Percentiles rank a stretch among this genome's conserved stretches.
phyloP scores from a whole-genome alignment of 169 alveolate genomes.

The Babesia bigemina region DNA sequence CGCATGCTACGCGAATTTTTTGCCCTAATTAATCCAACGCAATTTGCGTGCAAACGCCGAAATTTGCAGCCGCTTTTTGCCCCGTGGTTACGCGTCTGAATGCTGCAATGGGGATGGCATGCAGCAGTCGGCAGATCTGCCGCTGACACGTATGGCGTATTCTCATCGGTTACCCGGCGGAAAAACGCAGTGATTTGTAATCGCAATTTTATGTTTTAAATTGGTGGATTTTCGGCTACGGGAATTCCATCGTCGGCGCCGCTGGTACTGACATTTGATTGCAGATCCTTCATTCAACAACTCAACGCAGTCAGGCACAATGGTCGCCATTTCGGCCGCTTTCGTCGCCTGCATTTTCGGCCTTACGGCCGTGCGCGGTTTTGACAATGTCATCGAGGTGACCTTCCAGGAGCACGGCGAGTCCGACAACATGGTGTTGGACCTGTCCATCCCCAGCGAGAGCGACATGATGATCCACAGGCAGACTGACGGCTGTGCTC shows the following conservation, averaged over 20 bases:
- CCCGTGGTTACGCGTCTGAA: too few species aligned
- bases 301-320: neutral
- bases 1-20: too few species aligned
- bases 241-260: neutral
- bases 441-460: constrained; percentile 5
- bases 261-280: neutral
- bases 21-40: too few species aligned
- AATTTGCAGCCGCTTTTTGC: too few species aligned
- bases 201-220: neutral
- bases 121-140: neutral
- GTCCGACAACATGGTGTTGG: neutral
- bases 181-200: too few species aligned
- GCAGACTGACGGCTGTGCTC: neutral
- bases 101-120: too few species aligned
- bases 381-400: neutral
- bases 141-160: neutral
- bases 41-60: too few species aligned
- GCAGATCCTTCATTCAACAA: too few species aligned
- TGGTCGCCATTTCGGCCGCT: neutral
- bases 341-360: neutral
- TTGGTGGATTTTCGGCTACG: neutral
- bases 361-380: neutral
- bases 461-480: neutral
- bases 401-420: constrained; percentile 6
- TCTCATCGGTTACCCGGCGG: neutral